Base-by-base conservation (phyloP, 768 basidiomycete genomes). In the Russula compacta region DNA sequence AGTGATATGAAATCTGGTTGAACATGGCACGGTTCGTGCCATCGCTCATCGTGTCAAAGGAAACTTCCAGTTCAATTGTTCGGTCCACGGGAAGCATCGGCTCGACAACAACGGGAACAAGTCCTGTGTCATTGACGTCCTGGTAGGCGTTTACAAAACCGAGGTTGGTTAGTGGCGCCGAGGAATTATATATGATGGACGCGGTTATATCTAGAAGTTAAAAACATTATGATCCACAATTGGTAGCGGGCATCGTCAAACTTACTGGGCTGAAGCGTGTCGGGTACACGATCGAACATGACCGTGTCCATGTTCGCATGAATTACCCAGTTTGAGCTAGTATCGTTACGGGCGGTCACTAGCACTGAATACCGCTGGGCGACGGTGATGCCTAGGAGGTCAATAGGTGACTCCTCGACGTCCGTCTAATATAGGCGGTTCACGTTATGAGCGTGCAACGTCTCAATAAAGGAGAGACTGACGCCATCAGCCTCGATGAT, bases 361-460 rank as follows among this genome's bases (percentile, higher is more conserved):
- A 98, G 83, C 43, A 99, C 77, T 0, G 94, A 95, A 73, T 95
- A 97, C 19, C 95, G 84, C 72, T 98, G 95, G 0, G 94, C 94
- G 35, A 88, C 92, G 14, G 91, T 79, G 59, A 98, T 59, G 46
- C 83, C 79, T 53, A 98, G 68, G 40, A 87, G 71, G 69, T 91
- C 87, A 64, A 85, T 85, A 0, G 85, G 79, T 43, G 75, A 87
- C 63, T 86, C 84, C 69, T 89, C 79, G 2, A 85, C 79, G 74
- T 98, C 95, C 0, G 83, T 88, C 84, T 89, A 61, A 8, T 61
- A 60, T 53, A 53, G 9, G 36, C 46, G 53, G 15, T 46, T 17
- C 33, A 32, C 32, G 19, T 51, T 36, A 42, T 46, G 24, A 40
- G 17, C 53, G 7, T 38, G 11, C 6, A 46, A 53, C 39, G 17